Conservation (phyloP, 441 rosid genomes). For the Populus hybrid region DNA sequence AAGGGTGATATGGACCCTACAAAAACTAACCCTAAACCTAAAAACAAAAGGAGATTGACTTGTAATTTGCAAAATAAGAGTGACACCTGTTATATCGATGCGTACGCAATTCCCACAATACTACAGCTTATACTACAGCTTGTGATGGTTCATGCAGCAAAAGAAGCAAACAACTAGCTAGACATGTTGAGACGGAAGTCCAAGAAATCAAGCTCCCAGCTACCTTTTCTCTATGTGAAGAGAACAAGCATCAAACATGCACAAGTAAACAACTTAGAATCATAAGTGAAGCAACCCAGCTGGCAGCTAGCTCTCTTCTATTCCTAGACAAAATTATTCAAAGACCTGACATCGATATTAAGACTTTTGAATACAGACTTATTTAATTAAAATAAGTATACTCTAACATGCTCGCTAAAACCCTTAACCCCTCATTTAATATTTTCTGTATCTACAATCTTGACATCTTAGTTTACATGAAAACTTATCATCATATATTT, state of each 20-base stretch:
- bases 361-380: too few species aligned
- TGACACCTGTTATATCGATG: slow-evolving; percentile 6
- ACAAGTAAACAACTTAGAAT: not conserved
- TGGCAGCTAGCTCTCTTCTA: not conserved
- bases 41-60: not conserved
- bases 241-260: too few species aligned
- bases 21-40: not conserved
- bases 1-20: not conserved
- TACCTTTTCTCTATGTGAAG: not conserved
- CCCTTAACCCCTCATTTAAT: too few species aligned
- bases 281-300: not conserved
- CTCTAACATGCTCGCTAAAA: too few species aligned
- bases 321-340: not conserved
- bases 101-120: not conserved
- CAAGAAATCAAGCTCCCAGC: not conserved
- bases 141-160: not conserved
- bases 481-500: too few species aligned
- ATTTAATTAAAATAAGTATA: too few species aligned
- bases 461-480: not conserved
- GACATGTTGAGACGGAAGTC: not conserved
- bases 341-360: too few species aligned
- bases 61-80: not conserved
- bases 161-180: not conserved
- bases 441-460: not conserved
- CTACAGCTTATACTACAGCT: not conserved